Conservation (phyloP, 2,329 filamentous ascomycete genomes). For the Stemphylium lycopersici region DNA sequence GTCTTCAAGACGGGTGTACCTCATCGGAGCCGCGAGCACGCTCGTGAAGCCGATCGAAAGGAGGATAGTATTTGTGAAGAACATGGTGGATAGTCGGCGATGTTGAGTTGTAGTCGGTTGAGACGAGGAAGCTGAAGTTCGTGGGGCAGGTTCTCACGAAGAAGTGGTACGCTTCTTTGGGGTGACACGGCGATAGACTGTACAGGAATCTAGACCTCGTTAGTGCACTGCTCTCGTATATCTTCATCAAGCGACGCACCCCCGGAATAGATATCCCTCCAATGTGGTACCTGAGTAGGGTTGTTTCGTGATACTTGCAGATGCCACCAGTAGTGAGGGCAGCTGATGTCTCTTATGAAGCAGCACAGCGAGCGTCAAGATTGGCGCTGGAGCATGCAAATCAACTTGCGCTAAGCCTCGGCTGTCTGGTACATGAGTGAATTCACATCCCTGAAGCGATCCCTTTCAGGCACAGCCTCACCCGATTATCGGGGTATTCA, state of each 20-base stretch:
- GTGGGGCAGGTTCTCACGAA: not conserved
- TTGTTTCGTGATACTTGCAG: not conserved
- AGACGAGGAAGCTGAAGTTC: not conserved
- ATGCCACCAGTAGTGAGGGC: slow-evolving; percentile 3
- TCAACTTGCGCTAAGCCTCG: slow-evolving; percentile 3
- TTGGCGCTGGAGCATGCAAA: not conserved
- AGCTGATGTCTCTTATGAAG: slow-evolving; percentile 3
- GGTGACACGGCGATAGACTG: not conserved
- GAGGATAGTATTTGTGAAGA: slow-evolving; percentile 4
- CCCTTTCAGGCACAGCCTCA: slow-evolving; percentile 10
- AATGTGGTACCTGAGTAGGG: slow-evolving; percentile 1
- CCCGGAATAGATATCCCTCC: not conserved
- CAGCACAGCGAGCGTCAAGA: not conserved
- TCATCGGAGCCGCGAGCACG: slow-evolving; percentile 20
- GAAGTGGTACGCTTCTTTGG: slow-evolving; percentile 8
- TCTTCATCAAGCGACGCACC: not conserved
- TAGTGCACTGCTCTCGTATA: slow-evolving; percentile 11
- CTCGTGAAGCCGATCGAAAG: slow-evolving; percentile 11
- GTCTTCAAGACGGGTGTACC: slow-evolving; percentile 19
- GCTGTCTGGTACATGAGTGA: slow-evolving; percentile 8
- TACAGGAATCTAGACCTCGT: slow-evolving; percentile 12
- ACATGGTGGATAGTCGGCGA: slow-evolving; percentile 2
- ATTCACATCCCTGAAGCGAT: slow-evolving; percentile 7
- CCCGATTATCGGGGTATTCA: not conserved
- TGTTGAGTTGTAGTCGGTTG: not conserved